Percentiles rank a stretch among this genome's conserved stretches.
These are phyloP conservation scores for Stemphylium beticola DNA, from an alignment of 2,329 filamentous ascomycete genomes.

Conservation along the genomic window DNA sequence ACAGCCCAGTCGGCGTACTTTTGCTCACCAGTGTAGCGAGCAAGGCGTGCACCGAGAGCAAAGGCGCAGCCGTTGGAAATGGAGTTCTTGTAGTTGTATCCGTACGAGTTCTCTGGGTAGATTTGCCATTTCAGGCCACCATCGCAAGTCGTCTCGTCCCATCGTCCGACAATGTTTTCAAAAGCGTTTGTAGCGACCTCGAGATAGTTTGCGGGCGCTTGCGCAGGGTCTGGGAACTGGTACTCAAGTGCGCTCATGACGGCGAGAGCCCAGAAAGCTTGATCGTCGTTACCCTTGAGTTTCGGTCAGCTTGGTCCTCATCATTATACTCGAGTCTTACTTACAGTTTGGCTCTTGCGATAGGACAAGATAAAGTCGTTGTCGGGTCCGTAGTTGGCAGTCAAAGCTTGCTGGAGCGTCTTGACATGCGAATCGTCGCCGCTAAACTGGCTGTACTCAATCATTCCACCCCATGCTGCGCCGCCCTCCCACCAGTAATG, in stretches of 20 bases:
- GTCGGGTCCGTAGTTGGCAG: conserved; percentile 49
- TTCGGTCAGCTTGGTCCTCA: conserved; percentile 3
- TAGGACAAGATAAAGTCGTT: conserved; percentile 55
- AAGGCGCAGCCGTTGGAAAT: conserved; percentile 85
- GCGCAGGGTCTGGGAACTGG: conserved; percentile 66
- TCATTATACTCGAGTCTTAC: not conserved
- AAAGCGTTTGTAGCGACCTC: conserved; percentile 74
- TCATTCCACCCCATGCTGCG: conserved; percentile 45
- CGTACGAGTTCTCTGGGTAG: conserved; percentile 71
- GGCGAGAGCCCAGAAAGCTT: conserved; percentile 75
- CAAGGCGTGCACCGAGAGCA: conserved; percentile 77
- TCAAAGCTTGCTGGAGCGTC: conserved; percentile 52
- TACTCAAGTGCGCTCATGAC: conserved; percentile 72
- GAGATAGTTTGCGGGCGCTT: conserved; percentile 60
- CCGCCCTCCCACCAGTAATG: conserved; percentile 58
- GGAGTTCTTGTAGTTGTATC: conserved; percentile 83
- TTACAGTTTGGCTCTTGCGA: conserved; percentile 39
- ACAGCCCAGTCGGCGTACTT: conserved; percentile 66
- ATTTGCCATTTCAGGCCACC: conserved; percentile 86
- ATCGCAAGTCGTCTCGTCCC: conserved; percentile 70
- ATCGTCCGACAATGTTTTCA: conserved; percentile 71
- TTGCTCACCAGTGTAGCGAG: conserved; percentile 70
- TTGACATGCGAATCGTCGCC: conserved; percentile 53
- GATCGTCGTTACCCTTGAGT: conserved; percentile 72
- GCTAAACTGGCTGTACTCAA: conserved; percentile 57